Evolutionary conservation across 1,139 yeast genomes (phyloP), one percentile per base, ranked within the genome.

Genomic region (Pichia sp.): DNA sequence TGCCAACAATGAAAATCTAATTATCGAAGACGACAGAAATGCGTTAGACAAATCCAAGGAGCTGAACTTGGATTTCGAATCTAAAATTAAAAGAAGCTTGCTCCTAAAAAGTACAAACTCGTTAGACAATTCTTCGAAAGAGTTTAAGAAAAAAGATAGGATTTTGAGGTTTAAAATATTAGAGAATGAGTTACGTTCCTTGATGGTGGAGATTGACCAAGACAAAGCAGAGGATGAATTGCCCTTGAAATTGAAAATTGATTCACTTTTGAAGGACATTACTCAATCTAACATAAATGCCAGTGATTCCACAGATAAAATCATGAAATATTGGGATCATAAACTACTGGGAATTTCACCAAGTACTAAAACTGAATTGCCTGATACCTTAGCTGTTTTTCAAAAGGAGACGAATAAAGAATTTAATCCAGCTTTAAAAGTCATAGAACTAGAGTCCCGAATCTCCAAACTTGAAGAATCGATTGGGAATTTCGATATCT

Each of bases 141-240:
- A 41, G 7, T 7, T 36, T 2, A 27, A n/a, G 29, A 31, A 33
- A 5, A 41, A 45, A 31, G 45, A 47, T 26, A 45, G 43, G 27
- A 11, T 43, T n/a, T 46, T 53, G 29, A 48, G 39, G 27, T 44
- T 56, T 5, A 43, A 38, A 6, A 35, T 55, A 29, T 44, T 56
- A 5, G 48, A 48, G 27, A 48, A 45, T 37, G 58, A 56, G 37
- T 32, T 56, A 27, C 38, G 40, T 5, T 48, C 52, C 10, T 34
- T 56, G 5, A 51, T 50, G 45, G n/a, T 36, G 3, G 50, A 48
- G 28, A 37, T 44, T 27, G 46, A 45, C 9, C 37, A 36, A 5
- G 50, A 49, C n/a, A 11, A 23, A 6, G 37, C 40, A 7, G 37
- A 32, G 7, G 36, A 40, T 7, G 49, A 48, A 5, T 33, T 41